These are phyloP conservation scores for Globisporangium recalcitrans DNA, from an alignment of 352 stramenopile genomes.

Conservation along the genomic window DNA sequence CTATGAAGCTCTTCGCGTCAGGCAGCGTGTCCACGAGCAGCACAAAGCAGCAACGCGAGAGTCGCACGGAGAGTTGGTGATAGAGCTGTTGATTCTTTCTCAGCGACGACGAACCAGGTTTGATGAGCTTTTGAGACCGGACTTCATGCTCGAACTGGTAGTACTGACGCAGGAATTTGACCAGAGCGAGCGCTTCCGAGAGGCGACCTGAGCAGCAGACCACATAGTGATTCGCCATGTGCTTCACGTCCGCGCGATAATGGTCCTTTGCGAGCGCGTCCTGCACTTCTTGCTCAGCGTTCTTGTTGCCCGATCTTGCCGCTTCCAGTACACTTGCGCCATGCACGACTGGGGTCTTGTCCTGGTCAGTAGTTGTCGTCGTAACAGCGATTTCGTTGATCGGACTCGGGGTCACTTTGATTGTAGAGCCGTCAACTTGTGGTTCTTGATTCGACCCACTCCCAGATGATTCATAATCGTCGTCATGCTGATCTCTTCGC, in stretches of 20 bases:
- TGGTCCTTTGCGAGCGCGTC: slow-evolving; percentile 27
- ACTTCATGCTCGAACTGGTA: slow-evolving; percentile 10
- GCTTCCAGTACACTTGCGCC: slow-evolving; percentile 4
- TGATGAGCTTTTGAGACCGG: not conserved
- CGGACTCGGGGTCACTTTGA: slow-evolving; percentile 1
- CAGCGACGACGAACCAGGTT: not conserved
- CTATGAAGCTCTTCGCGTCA: slow-evolving; percentile 21
- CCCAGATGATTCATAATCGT: not conserved
- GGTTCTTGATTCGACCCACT: not conserved
- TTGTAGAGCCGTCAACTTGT: not conserved
- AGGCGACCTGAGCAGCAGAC: slow-evolving; percentile 22
- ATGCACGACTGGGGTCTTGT: not conserved
- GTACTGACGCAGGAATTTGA: slow-evolving; percentile 13
- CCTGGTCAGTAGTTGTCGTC: not conserved
- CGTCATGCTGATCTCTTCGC: slow-evolving; percentile 4
- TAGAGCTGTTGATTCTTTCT: not conserved
- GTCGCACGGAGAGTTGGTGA: slow-evolving; percentile 3
- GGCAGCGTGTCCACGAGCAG: slow-evolving; percentile 18
- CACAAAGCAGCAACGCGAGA: slow-evolving; percentile 13
- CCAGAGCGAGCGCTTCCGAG: slow-evolving; percentile 10
- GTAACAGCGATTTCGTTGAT: slow-evolving; percentile 5
- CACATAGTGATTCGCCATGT: slow-evolving; percentile 26
- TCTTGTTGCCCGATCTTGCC: slow-evolving; percentile 1
- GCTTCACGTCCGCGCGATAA: slow-evolving; percentile 19
- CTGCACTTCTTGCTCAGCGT: slow-evolving; percentile 22